phyloP scores from a whole-genome alignment of 768 basidiomycete species.

The Leccinum boreale region DNA sequence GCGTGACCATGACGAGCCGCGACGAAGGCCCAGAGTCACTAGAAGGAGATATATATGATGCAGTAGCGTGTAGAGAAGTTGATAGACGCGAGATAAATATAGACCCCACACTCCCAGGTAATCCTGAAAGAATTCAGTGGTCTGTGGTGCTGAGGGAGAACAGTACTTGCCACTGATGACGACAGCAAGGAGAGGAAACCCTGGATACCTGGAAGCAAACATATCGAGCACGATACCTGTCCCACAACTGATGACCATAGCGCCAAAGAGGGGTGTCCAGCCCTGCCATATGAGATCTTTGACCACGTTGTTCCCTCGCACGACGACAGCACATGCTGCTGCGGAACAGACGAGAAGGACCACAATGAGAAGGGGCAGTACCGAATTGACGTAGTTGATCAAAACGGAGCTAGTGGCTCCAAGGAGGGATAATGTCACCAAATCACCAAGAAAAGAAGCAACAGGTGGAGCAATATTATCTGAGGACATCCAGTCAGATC shows the following conservation, averaged over 20 bases:
- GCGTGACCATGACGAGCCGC: constrained; percentile 59
- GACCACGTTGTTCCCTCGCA: constrained; percentile 65
- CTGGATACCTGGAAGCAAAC: constrained; percentile 84
- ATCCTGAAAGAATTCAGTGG: constrained; percentile 39
- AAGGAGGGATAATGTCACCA: constrained; percentile 84
- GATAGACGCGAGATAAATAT: constrained; percentile 91
- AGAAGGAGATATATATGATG: constrained; percentile 5
- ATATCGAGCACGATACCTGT: constrained; percentile 90
- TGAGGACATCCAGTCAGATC: constrained; percentile 25
- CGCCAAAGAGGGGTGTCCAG: constrained; percentile 88
- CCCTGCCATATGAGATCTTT: constrained; percentile 75
- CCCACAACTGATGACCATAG: constrained; percentile 83
- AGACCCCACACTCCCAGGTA: constrained; percentile 87
- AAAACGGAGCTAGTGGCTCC: constrained; percentile 73
- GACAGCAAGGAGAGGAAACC: constrained; percentile 83
- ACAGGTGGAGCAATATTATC: constrained; percentile 97
- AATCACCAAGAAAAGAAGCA: constrained; percentile 89
- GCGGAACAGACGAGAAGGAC: constrained; percentile 47
- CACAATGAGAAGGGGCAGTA: constrained; percentile 56
- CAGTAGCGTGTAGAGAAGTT: constrained; percentile 69
- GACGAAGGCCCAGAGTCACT: constrained; percentile 34
- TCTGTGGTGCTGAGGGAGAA: background rate
- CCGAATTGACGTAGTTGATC: constrained; percentile 61
- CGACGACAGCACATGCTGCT: constrained; percentile 51
- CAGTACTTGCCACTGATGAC: constrained; percentile 72